Conservation (phyloP, 495 filamentous ascomycete genomes). For the Sordaria brevicollis region DNA sequence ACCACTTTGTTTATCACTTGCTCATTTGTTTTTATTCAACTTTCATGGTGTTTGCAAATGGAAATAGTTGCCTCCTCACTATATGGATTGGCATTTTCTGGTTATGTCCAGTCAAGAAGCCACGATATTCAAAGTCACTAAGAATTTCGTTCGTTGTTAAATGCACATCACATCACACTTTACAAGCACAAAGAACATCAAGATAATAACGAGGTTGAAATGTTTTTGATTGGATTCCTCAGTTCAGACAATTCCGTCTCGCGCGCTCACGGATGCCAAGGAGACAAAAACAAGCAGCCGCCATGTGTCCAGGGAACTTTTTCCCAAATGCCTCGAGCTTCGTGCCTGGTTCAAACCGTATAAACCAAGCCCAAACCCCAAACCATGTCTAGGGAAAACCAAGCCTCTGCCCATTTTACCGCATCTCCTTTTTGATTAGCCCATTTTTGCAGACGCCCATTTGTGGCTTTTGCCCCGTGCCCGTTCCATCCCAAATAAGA, state of each 20-base stretch:
- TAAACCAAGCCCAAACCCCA: neutral
- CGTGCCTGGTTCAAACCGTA: neutral
- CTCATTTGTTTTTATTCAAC: no score
- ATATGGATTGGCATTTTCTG: neutral
- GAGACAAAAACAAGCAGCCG: conserved; percentile 10
- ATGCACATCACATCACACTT: neutral
- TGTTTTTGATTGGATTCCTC: conserved; percentile 29
- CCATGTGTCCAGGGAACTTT: conserved; percentile 2
- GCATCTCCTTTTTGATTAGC: conserved; percentile 5
- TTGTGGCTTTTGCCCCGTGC: conserved; percentile 17
- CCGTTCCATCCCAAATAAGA: conserved; percentile 13
- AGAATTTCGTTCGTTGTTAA: neutral
- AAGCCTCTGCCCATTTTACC: conserved; percentile 7
- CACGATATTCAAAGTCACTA: neutral
- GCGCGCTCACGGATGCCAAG: conserved; percentile 5
- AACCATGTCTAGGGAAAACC: conserved; percentile 2
- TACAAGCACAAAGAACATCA: neutral
- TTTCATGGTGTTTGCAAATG: no score
- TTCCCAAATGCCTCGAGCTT: conserved; percentile 1
- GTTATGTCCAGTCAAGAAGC: neutral
- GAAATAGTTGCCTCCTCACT: no score
- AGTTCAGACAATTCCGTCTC: conserved; percentile 16
- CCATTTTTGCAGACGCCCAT: conserved; percentile 7
- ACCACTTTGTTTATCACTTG: no score
- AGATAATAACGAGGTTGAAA: conserved; percentile 16